A percentile compares a stretch with the other conserved stretches of the same genome.
Conservation (phyloP, 2,329 filamentous ascomycete genomes). For the Ilyonectria destructans region DNA sequence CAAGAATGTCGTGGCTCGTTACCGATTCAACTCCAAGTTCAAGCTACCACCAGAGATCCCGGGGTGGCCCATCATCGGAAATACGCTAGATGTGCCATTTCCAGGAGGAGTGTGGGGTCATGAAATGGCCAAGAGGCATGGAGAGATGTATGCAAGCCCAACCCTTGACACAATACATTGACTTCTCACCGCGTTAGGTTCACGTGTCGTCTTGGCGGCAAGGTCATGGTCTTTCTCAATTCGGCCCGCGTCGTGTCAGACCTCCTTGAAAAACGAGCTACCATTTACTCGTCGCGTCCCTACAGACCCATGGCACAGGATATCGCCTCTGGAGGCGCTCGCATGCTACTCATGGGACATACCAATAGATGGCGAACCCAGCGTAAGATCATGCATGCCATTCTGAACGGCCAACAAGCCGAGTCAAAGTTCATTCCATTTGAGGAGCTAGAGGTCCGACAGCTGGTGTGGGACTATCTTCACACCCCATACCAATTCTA, state of each 20-base stretch:
- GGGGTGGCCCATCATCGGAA: neutral
- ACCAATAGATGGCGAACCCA: neutral
- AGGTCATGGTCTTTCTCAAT: neutral
- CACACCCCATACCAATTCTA: constrained; percentile 1
- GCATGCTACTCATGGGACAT: constrained; percentile 2
- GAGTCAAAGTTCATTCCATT: neutral
- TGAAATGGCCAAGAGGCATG: constrained; percentile 2
- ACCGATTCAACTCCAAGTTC: constrained; percentile 1
- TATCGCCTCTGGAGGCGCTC: neutral
- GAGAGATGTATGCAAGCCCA: constrained; percentile 6
- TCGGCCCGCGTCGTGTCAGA: neutral
- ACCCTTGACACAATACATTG: neutral
- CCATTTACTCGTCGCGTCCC: neutral
- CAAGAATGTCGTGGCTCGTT: neutral
- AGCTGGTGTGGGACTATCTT: constrained; percentile 5
- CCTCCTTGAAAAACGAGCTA: neutral
- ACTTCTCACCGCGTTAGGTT: neutral
- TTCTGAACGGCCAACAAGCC: constrained; percentile 1
- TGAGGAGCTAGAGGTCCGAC: constrained; percentile 3
- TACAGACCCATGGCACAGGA: constrained; percentile 1
- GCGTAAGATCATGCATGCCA: constrained; percentile 4
- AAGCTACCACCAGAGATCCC: neutral
- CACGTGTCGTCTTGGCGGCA: neutral
- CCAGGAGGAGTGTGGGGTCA: neutral
- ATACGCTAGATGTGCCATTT: constrained; percentile 1